phyloP scores from a whole-genome alignment of 208 protist genomes.

The Leishmania guyanensis region DNA sequence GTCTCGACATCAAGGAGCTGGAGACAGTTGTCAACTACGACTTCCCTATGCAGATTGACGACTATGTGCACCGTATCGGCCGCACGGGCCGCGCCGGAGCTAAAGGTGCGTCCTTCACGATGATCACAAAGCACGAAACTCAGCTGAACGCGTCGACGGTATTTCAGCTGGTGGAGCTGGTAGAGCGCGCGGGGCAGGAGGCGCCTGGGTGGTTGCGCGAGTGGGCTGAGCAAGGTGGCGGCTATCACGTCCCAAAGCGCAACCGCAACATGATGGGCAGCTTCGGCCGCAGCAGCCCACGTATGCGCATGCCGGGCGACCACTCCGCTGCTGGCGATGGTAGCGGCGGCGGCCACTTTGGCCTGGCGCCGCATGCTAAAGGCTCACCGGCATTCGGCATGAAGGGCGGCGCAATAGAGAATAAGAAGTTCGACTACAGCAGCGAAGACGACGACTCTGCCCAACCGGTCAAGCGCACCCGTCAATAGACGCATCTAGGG shows the following conservation, averaged over 20 bases:
- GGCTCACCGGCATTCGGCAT: conserved; percentile 47
- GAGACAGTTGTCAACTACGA: conserved; percentile 99
- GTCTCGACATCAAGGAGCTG: conserved; percentile 98
- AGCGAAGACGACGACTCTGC: conserved; percentile 56
- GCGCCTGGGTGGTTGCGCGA: conserved; percentile 77
- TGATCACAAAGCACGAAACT: conserved; percentile 86
- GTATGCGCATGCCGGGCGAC: conserved; percentile 54
- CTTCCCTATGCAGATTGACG: conserved; percentile 99
- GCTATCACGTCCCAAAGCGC: conserved; percentile 43
- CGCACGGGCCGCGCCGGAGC: conserved; percentile 91
- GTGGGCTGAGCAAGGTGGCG: conserved; percentile 59
- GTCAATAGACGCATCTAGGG: conserved; percentile 2
- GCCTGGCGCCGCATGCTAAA: conserved; percentile 28
- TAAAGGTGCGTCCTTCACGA: conserved; percentile 84
- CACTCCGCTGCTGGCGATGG: conserved; percentile 28
- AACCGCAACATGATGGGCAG: conserved; percentile 73
- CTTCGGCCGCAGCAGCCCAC: conserved; percentile 47
- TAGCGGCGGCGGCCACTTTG: conserved; percentile 18
- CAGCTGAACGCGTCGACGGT: conserved; percentile 91
- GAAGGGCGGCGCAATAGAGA: conserved; percentile 36
- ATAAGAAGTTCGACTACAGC: conserved; percentile 72
- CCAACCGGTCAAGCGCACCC: conserved; percentile 40
- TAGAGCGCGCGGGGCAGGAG: conserved; percentile 71
- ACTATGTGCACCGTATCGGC: conserved; percentile 98
- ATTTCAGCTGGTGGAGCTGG: conserved; percentile 63